These are phyloP conservation scores for Nicotiana attenuata DNA, from an alignment of 257 asterid genomes.

Conservation along the genomic window DNA sequence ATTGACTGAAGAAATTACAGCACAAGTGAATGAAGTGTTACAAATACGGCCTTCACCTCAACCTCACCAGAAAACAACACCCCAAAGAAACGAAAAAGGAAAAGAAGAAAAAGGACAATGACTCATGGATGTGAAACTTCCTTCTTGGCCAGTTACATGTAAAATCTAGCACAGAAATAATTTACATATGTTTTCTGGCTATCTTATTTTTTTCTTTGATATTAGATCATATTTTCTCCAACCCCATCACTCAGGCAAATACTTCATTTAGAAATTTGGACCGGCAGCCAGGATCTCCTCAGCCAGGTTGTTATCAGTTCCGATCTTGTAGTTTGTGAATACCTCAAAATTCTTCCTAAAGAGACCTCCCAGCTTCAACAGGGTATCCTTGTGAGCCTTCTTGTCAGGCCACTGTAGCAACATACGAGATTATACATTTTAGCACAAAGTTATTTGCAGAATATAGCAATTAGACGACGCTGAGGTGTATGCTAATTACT, in stretches of 20 bases:
- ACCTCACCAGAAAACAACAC: conserved; percentile 2
- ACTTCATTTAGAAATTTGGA: conserved; percentile 46
- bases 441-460: background rate
- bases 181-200: conserved; percentile 2
- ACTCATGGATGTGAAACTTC: background rate
- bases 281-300: conserved; percentile 85
- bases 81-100: background rate
- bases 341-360: conserved; percentile 82
- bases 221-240: background rate
- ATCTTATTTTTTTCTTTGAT: background rate
- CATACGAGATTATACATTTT: background rate
- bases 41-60: background rate
- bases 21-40: background rate
- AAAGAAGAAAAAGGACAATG: background rate
- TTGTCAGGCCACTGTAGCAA: conserved; percentile 67
- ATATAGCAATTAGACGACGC: background rate
- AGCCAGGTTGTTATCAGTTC: conserved; percentile 54
- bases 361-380: conserved; percentile 68
- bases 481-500: conserved; percentile 22
- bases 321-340: conserved; percentile 62
- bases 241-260: background rate
- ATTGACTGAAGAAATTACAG: background rate
- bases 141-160: background rate
- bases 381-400: conserved; percentile 58
- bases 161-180: background rate